Conservation (phyloP, 192 early-diverging fungal species). For the Umbelopsis sp. region DNA sequence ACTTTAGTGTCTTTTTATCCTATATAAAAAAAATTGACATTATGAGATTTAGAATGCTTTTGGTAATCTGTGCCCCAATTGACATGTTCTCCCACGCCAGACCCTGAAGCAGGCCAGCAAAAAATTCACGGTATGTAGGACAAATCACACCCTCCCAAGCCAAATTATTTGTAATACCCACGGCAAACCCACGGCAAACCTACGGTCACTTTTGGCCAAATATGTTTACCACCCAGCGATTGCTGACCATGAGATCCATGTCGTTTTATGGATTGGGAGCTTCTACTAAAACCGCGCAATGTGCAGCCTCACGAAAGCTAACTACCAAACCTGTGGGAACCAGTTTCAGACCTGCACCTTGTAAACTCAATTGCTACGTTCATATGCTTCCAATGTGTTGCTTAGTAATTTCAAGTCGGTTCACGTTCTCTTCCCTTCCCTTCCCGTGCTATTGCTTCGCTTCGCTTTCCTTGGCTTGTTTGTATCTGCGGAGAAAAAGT, state of each 20-base stretch:
- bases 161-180: constrained; percentile 10
- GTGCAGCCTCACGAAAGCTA: too few species aligned
- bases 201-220: not conserved
- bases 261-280: too few species aligned
- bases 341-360: too few species aligned
- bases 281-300: too few species aligned
- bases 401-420: too few species aligned
- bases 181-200: not conserved
- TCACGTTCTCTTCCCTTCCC: too few species aligned
- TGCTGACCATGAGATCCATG: not conserved
- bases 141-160: too few species aligned
- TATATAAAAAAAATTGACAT: constrained; percentile 8
- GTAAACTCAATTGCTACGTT: too few species aligned
- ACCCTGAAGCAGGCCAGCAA: not conserved
- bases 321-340: too few species aligned
- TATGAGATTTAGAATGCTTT: not conserved
- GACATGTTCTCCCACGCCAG: constrained; percentile 21
- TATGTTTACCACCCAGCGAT: not conserved
- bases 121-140: not conserved
- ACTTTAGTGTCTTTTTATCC: not conserved
- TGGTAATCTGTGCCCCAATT: constrained; percentile 10
- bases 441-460: too few species aligned
- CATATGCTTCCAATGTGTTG: too few species aligned
- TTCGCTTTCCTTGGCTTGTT: not conserved
- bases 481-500: not conserved